Percentiles rank a stretch among this genome's conserved stretches.
These are phyloP conservation scores for Aspergillus campestris DNA, from an alignment of 495 filamentous ascomycete species.

Conservation along the genomic window DNA sequence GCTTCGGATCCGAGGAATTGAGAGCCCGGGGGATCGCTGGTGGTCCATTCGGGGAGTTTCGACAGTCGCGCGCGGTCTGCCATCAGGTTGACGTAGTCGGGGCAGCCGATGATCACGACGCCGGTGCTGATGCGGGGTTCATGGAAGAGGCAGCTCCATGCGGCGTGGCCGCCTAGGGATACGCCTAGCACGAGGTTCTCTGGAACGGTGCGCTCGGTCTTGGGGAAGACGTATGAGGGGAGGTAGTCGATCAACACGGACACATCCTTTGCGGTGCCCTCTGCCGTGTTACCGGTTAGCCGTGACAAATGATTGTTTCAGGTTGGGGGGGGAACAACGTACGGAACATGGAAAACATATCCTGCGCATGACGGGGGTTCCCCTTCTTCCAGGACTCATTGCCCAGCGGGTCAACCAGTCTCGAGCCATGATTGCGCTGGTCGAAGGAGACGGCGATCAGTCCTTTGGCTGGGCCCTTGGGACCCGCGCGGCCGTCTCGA, in stretches of 20 bases:
- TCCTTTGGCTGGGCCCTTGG: constrained; percentile 27
- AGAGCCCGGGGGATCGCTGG: constrained; percentile 44
- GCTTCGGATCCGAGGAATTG: constrained; percentile 66
- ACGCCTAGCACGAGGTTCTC: constrained; percentile 72
- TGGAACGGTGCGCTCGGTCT: constrained; percentile 44
- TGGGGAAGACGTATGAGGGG: constrained; percentile 63
- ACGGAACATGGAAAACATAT: constrained; percentile 70
- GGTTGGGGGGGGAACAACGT: constrained; percentile 14
- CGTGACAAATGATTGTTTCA: background rate
- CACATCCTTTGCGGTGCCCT: constrained; percentile 70
- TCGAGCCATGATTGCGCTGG: constrained; percentile 79
- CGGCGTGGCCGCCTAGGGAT: constrained; percentile 80
- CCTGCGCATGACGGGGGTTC: constrained; percentile 75
- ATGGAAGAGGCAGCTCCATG: constrained; percentile 72
- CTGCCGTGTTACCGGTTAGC: constrained; percentile 18
- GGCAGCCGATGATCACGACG: constrained; percentile 78
- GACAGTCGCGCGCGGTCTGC: constrained; percentile 67
- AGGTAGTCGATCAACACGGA: constrained; percentile 63
- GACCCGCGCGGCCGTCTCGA: constrained; percentile 16
- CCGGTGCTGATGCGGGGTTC: constrained; percentile 70
- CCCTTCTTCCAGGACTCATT: constrained; percentile 75
- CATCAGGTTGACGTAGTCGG: constrained; percentile 76
- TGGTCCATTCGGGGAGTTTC: constrained; percentile 54
- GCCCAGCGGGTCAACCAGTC: constrained; percentile 46
- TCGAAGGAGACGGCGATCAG: constrained; percentile 80